These are phyloP conservation scores for Paecilomyces sp. DNA, from an alignment of 2,329 filamentous ascomycete species.

Conservation along the genomic window DNA sequence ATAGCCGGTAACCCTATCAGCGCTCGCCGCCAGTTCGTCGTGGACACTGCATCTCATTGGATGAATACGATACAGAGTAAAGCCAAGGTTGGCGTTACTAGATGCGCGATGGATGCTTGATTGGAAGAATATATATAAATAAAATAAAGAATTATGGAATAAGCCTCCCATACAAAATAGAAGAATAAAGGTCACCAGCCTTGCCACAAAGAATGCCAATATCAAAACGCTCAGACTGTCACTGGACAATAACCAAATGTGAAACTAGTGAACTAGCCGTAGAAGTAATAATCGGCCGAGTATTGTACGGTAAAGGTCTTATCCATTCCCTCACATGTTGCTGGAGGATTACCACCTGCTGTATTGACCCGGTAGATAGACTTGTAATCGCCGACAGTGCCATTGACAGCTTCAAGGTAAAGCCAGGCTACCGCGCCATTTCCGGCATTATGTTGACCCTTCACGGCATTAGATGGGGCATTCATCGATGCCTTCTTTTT, in stretches of 20 bases:
- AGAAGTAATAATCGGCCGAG: constrained; percentile 70
- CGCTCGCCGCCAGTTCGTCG: not conserved
- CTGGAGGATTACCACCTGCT: constrained; percentile 69
- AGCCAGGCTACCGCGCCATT: constrained; percentile 74
- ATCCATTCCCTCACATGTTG: constrained; percentile 61
- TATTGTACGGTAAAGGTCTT: constrained; percentile 69
- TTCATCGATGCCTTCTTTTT: constrained; percentile 54
- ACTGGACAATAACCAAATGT: not conserved
- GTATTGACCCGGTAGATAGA: constrained; percentile 81
- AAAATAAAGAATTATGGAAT: not conserved
- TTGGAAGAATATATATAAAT: not conserved
- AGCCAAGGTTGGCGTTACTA: no score
- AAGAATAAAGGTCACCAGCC: not conserved
- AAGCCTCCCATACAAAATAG: not conserved
- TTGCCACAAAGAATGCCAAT: not conserved
- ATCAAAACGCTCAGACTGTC: not conserved
- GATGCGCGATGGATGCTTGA: no score
- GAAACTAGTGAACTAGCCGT: constrained; percentile 14
- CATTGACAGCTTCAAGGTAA: constrained; percentile 51
- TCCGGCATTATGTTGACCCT: constrained; percentile 51
- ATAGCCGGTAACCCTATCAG: constrained; percentile 5
- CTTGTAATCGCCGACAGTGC: constrained; percentile 56
- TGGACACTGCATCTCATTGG: constrained; percentile 1
- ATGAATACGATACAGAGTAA: not conserved
- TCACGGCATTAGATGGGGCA: constrained; percentile 56